Base-by-base conservation (phyloP, 2,329 filamentous ascomycete species). In the Xylaria hypoxylon region DNA sequence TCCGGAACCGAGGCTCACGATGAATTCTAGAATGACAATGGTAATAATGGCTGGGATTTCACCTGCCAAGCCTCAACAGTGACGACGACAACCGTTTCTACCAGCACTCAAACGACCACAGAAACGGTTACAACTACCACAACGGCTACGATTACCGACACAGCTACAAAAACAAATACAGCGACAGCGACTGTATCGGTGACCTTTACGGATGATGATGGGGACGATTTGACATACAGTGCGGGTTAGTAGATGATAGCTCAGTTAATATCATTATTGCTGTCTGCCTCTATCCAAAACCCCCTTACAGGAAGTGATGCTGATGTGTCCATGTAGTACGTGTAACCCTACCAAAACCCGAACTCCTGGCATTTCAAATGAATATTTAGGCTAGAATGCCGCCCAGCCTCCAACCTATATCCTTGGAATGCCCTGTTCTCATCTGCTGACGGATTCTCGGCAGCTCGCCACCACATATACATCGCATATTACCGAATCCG, bases 251-350 rank as follows among this genome's bases (percentile, higher is more conserved):
- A 62, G 51, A 59, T 64, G 42, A 13, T 57, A 58, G 51, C 28
- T 42, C 59, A 55, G 6, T 42, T 38, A n/a, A 68, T 26, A n/a
- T 64, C 60, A 45, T 52, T 33, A 53, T 15, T 62, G n/a, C 52
- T 57, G 45, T 53, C 47, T 28, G 31, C 45, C 53, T 61, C 26
- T 51, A 48, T 61, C 44, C 53, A 40, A 38, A 24, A 45, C 19
- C 17, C 26, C 28, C 13, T 61, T 47, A 31, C 7, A 35, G 28
- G 31, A 59, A 48, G 35, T 44, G 51, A 64, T 67, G 35, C 67
- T 69, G 52, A 69, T 38, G 35, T 67, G 48, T 53, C 48, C 15
- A 22, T 58, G 53, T 62, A 69, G 67, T 69, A 67, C 51, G 67
- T 67, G 42, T 62, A 50, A 10, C n/a, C 38, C 33, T 31, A 51